Base-by-base conservation (phyloP, 352 stramenopile species). In the Phytophthora macrochlamydospora region DNA sequence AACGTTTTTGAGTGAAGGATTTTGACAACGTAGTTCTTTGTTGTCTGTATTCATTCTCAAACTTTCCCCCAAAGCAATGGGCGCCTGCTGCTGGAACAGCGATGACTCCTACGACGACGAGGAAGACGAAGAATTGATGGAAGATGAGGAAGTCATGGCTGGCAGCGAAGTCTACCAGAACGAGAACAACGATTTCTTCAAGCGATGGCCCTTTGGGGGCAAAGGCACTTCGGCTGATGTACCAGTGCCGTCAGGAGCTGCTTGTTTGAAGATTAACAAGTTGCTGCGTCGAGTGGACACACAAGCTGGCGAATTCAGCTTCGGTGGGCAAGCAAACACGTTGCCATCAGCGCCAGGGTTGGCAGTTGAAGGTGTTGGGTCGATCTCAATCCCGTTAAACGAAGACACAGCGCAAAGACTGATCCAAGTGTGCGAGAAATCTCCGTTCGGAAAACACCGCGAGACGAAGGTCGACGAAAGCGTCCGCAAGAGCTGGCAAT, bases 361-460 rank as follows among this genome's bases (percentile, higher is more conserved):
- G 0, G 44, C 51, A 28, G 51, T 76, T 2, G 30, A 65, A 9
- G 63, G 38, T 2, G 38, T 69, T 18, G 63, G 63, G 6, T 8
- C 31, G 3, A 59, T 69, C 18, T 18, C 62, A 3, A 14, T 69
- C 31, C 57, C 62, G 8, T 35, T 75, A 48, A 35, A 35, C 0
- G 28, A 53, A 42, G 56, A 64, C 18, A 31, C 8, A 6, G 67
- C 61, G 1, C 14, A 54, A 4, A 46, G 49, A 9, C 35, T 75
- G 2, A 53, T 71, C 13, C 42, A 28, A 3, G 45, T 46, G 6
- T 65, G 62, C 42, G 57, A 62, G 3, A 73, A 60, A 80, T 90
- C 67, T 24, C 67, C 51, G n/a, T 69, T 70, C 14, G 62, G 35
- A 24, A 32, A 48, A 28, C 56, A 65, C 0, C 24, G 58, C 12